Evolutionary conservation across 2,329 filamentous ascomycete genomes (phyloP).

Genomic region (Exophiala oligosperma): DNA sequence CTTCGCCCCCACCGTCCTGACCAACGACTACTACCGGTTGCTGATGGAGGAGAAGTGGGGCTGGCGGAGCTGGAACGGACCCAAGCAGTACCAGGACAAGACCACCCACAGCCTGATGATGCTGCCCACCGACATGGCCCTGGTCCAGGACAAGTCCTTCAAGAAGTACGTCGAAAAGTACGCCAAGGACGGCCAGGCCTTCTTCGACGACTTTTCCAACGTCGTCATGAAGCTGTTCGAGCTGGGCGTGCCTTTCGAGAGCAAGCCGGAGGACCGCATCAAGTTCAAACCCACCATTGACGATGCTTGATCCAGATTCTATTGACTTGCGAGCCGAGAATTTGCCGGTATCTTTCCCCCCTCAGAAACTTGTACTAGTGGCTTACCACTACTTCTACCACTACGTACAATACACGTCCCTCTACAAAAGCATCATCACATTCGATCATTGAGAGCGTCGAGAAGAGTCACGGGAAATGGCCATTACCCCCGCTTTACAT

Average conservation of each 20-base stretch:
- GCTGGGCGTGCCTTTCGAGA: conserved; percentile 85
- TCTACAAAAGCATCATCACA: no score
- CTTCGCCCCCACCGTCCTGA: conserved; percentile 85
- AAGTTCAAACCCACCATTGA: conserved; percentile 61
- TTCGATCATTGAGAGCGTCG: no score
- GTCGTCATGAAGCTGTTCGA: conserved; percentile 84
- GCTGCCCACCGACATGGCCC: conserved; percentile 86
- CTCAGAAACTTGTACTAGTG: no score
- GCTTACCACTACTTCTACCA: no score
- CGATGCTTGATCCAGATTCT: background rate
- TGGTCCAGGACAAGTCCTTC: conserved; percentile 87
- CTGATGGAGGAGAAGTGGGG: conserved; percentile 90
- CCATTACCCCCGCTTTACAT: no score
- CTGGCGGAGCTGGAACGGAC: conserved; percentile 88
- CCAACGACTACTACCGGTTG: conserved; percentile 92
- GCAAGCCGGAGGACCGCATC: conserved; percentile 60
- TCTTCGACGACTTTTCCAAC: conserved; percentile 89
- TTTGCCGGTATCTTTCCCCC: no score
- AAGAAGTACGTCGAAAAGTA: conserved; percentile 78
- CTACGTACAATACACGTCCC: no score
- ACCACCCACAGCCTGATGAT: conserved; percentile 91
- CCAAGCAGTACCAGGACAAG: conserved; percentile 87
- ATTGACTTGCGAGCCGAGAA: no score
- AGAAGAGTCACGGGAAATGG: no score
- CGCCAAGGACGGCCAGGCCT: conserved; percentile 83